Evolutionary conservation across 1,284 basidiomycete species (phyloP).

Genomic region (Ustilago shanxiensis): DNA sequence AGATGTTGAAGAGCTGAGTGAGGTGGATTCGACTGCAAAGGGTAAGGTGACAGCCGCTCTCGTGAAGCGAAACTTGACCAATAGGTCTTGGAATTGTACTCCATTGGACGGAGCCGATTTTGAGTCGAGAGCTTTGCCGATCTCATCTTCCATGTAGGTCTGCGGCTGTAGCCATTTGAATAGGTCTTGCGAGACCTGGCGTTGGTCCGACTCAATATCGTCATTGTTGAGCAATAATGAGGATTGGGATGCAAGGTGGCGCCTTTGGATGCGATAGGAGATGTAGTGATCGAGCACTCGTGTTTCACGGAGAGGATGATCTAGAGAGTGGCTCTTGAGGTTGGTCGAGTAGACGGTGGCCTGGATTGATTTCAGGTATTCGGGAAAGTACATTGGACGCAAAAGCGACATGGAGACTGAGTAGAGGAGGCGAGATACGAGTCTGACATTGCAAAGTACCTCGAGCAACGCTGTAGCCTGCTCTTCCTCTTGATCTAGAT

Average conservation of each 20-base stretch:
- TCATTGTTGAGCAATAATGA: constrained; percentile 46
- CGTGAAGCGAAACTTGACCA: constrained; percentile 38
- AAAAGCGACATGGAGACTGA: constrained; percentile 36
- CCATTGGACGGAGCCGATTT: constrained; percentile 5
- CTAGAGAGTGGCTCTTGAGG: constrained; percentile 7
- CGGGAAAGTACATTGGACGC: constrained; percentile 28
- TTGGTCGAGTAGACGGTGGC: constrained; percentile 40
- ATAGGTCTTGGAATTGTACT: constrained; percentile 27
- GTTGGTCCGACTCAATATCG: constrained; percentile 37
- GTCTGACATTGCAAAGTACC: constrained; percentile 34
- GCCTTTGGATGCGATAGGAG: constrained; percentile 38
- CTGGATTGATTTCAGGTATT: constrained; percentile 30
- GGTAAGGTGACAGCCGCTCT: constrained; percentile 38
- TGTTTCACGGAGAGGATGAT: constrained; percentile 29
- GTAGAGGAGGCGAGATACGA: constrained; percentile 38
- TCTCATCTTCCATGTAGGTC: constrained; percentile 47
- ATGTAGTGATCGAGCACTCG: constrained; percentile 52
- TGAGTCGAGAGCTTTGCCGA: constrained; percentile 22
- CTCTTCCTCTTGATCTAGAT: constrained; percentile 30
- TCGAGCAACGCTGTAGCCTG: constrained; percentile 21
- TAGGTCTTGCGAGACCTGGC: constrained; percentile 42
- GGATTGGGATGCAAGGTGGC: constrained; percentile 20
- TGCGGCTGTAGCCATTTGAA: constrained; percentile 53
- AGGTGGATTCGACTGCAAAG: constrained; percentile 14
- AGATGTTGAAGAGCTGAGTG: not conserved